These are phyloP conservation scores for Dothidotthia symphoricarpi DNA, from an alignment of 2,329 filamentous ascomycete genomes.

Conservation along the genomic window DNA sequence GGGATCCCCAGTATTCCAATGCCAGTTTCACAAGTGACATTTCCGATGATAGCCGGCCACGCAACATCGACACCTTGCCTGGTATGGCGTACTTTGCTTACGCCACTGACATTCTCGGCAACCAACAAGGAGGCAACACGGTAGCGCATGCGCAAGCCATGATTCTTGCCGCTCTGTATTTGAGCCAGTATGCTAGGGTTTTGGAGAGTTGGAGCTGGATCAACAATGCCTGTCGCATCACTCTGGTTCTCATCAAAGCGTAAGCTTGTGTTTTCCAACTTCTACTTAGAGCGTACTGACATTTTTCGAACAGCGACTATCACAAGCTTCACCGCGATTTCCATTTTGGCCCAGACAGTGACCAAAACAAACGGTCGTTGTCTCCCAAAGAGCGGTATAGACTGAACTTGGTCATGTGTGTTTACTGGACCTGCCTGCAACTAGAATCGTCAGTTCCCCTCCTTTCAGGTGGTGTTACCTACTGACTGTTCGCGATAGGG, in stretches of 20 bases:
- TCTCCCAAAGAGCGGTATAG: conserved; percentile 31
- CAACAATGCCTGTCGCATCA: conserved; percentile 58
- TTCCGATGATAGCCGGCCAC: conserved; percentile 32
- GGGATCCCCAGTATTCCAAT: conserved; percentile 41
- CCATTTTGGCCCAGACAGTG: conserved; percentile 8
- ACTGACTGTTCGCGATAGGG: conserved; percentile 52
- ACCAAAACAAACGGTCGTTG: conserved; percentile 10
- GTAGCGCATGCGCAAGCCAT: conserved; percentile 82
- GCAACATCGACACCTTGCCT: conserved; percentile 82
- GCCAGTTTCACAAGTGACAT: conserved; percentile 35
- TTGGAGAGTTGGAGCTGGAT: conserved; percentile 80
- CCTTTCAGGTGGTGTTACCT: background rate
- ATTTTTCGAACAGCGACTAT: conserved; percentile 36
- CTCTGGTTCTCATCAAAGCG: conserved; percentile 73
- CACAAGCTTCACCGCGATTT: conserved; percentile 26
- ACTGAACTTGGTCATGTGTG: conserved; percentile 54
- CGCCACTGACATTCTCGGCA: conserved; percentile 82
- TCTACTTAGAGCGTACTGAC: conserved; percentile 1
- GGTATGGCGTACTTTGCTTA: conserved; percentile 87
- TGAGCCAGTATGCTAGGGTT: conserved; percentile 81
- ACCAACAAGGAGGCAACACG: conserved; percentile 73
- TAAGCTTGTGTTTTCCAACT: conserved; percentile 32
- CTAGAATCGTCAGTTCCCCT: conserved; percentile 67
- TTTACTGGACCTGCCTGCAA: conserved; percentile 92
- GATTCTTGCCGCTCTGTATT: conserved; percentile 82